Percentiles rank a stretch among this genome's conserved stretches.
phyloP scores from a whole-genome alignment of 2,329 filamentous ascomycete species.

The Scopulariopsis brevicaulis region DNA sequence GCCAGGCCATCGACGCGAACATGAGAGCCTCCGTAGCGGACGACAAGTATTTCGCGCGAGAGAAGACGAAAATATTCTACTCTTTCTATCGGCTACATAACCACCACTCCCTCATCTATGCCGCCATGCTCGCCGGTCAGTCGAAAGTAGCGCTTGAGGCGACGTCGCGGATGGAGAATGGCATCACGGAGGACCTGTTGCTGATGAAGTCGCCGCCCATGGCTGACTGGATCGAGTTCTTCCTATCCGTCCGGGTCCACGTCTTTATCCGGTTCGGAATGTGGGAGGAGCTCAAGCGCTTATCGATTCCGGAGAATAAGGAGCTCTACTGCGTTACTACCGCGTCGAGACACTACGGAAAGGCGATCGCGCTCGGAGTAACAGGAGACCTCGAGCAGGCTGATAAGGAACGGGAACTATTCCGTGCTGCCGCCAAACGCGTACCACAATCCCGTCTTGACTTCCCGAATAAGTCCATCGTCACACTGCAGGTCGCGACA shows the following conservation, averaged over 20 bases:
- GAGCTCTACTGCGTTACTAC: slow-evolving; percentile 58
- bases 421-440: slow-evolving; percentile 33
- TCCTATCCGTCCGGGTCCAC: slow-evolving; percentile 56
- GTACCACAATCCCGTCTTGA: slow-evolving; percentile 47
- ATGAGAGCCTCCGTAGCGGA: slow-evolving; percentile 55
- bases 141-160: slow-evolving; percentile 51
- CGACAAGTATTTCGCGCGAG: slow-evolving; percentile 47
- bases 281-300: slow-evolving; percentile 53
- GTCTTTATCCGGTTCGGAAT: slow-evolving; percentile 61
- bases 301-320: slow-evolving; percentile 44
- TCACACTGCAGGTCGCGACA: slow-evolving; percentile 52
- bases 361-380: slow-evolving; percentile 55
- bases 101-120: slow-evolving; percentile 65
- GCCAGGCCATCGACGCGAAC: slow-evolving; percentile 55
- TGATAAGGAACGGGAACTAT: slow-evolving; percentile 33
- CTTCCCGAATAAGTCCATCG: slow-evolving; percentile 24
- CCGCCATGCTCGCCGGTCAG: slow-evolving; percentile 66
- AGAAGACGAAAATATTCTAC: slow-evolving; percentile 61
- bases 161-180: slow-evolving; percentile 43
- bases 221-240: slow-evolving; percentile 69
- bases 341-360: slow-evolving; percentile 57
- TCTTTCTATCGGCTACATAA: slow-evolving; percentile 66
- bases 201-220: slow-evolving; percentile 57
- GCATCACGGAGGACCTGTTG: slow-evolving; percentile 52
- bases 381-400: slow-evolving; percentile 42